Conservation (phyloP, 345 rosid genomes). For the Populus davidiana region DNA sequence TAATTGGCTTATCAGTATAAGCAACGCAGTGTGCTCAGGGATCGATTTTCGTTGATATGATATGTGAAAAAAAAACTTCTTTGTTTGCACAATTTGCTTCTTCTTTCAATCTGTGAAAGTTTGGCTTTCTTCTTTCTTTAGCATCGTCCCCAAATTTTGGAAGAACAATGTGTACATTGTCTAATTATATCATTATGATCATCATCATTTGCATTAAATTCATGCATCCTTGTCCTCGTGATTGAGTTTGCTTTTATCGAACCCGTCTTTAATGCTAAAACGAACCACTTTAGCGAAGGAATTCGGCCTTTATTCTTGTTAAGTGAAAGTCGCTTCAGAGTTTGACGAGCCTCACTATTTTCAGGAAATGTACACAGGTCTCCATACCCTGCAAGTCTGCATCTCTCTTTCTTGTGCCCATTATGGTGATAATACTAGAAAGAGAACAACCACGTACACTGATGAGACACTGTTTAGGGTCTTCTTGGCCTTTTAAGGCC, state of each 20-base stretch:
- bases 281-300: background rate
- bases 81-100: background rate
- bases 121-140: background rate
- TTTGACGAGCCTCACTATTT: background rate
- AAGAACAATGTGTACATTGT: background rate
- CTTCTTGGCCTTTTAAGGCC: constrained; percentile 15
- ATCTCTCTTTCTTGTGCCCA: background rate
- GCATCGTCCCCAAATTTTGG: background rate
- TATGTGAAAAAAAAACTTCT: background rate
- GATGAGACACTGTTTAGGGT: background rate
- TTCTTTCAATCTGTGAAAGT: background rate
- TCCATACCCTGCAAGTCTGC: constrained; percentile 5
- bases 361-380: background rate
- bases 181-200: background rate
- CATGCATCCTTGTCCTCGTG: background rate
- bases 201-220: background rate
- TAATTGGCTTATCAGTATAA: background rate
- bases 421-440: constrained; percentile 4
- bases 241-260: background rate
- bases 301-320: background rate
- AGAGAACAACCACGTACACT: background rate
- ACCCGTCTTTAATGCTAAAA: background rate
- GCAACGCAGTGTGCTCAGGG: constrained; percentile 19
- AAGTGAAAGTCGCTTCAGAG: background rate
- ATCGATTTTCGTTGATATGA: background rate